Conservation (phyloP, 129 eudicot genomes). For the Heracleum sosnowskyi region DNA sequence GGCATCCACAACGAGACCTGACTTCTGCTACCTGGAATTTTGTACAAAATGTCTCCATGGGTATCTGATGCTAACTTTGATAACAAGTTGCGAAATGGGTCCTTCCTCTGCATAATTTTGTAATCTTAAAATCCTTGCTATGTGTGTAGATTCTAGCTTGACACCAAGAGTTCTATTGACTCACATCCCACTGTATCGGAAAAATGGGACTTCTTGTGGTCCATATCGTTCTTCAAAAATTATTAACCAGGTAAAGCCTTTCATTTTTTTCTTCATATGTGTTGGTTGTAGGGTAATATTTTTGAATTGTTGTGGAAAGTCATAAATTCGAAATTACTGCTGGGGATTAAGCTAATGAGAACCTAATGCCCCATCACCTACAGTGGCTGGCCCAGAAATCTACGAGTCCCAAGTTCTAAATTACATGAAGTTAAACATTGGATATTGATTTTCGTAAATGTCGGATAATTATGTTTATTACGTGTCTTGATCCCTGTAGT, state of each 20-base stretch:
- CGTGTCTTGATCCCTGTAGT: slow-evolving; percentile 3
- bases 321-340: background rate
- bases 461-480: background rate
- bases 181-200: slow-evolving; percentile 89
- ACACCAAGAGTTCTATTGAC: slow-evolving; percentile 68
- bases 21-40: slow-evolving; percentile 63
- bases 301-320: background rate
- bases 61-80: slow-evolving; percentile 30
- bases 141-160: slow-evolving; percentile 37
- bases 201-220: slow-evolving; percentile 83
- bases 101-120: background rate
- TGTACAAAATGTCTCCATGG: slow-evolving; percentile 37
- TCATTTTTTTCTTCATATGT: background rate
- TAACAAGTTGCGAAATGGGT: background rate
- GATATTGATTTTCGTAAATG: background rate
- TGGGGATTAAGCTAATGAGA: background rate
- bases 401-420: background rate
- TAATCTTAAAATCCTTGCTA: background rate
- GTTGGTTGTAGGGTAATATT: background rate
- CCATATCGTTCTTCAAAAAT: slow-evolving; percentile 64
- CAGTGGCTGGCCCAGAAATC: background rate
- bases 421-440: background rate
- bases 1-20: slow-evolving; percentile 35
- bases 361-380: background rate
- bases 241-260: slow-evolving; percentile 59